Evolutionary conservation across 495 filamentous ascomycete genomes (phyloP), one percentile per base, ranked within the genome.

Genomic region (Daldinia caldariorum): DNA sequence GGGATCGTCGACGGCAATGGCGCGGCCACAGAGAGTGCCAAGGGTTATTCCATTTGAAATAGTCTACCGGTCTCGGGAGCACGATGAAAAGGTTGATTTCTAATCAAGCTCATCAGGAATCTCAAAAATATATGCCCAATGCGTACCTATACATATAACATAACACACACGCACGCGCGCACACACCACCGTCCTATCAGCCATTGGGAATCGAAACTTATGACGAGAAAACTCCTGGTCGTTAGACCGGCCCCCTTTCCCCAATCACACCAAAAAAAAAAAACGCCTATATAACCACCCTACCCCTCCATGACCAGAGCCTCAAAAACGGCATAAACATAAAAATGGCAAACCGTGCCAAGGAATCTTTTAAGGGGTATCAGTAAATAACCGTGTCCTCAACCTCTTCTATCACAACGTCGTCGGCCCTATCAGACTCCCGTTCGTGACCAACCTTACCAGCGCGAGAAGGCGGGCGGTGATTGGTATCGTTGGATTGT

Each of bases 321-420:
- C 37, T 34, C 38, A 14, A 31, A 31, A 53, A 34, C 3, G 14
- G 55, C 37, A n/a, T n/a, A 26, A 38, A 61, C 3, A 20, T n/a
- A 29, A 53, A 62, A 62, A 66, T 16, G 22, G n/a, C 62, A 55
- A 57, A 70, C 43, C 18, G 3, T 9, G 5, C 16, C 22, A 22
- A 68, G 2, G 16, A 13, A 58, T 37, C 32, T 12, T 26, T 26
- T 26, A 26, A 3, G 26, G 6, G 32, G 32, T 13, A 69, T 87
- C 86, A 95, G 80, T 95, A 94, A 65, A 95, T 93, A 60, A 95
- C 92, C 61, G 88, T 92, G 72, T 94, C 92, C 82, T 95, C 92
- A 53, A 91, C 89, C 72, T 89, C 89, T 75, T 93, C 90, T 54
- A 89, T 81, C 74, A 92, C 82, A 54, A 90, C 80, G 73, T 93